phyloP scores from a whole-genome alignment of 495 filamentous ascomycete genomes.

The Penicillium subrubescens region DNA sequence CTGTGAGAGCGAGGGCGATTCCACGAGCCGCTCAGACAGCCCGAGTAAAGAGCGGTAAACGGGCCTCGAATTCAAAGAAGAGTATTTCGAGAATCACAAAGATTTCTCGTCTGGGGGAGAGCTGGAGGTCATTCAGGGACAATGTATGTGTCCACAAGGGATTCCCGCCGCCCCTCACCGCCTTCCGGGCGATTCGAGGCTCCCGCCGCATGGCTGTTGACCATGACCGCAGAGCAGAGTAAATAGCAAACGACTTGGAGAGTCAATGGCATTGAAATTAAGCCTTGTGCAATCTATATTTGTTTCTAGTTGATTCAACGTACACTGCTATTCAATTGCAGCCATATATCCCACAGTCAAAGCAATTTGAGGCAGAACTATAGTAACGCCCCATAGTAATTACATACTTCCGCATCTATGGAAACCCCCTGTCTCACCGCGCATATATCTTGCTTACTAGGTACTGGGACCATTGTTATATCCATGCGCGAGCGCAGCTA shows the following conservation, averaged over 20 bases:
- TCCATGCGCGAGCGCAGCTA: background rate
- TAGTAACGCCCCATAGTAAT: background rate
- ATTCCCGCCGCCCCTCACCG: slow-evolving; percentile 47
- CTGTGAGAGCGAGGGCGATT: slow-evolving; percentile 36
- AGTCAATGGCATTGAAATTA: background rate
- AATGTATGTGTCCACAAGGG: slow-evolving; percentile 54
- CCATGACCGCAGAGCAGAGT: background rate
- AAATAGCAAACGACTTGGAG: background rate
- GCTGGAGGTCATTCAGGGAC: slow-evolving; percentile 34
- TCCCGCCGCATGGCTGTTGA: slow-evolving; percentile 1
- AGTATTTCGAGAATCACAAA: slow-evolving; percentile 20
- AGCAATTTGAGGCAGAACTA: background rate
- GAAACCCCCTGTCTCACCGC: background rate
- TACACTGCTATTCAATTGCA: background rate
- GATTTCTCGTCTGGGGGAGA: slow-evolving; percentile 26
- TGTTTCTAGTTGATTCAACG: background rate
- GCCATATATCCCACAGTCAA: no score
- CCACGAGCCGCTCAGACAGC: slow-evolving; percentile 47
- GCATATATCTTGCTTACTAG: no score
- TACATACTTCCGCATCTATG: background rate
- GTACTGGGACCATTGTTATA: no score
- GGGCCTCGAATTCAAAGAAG: slow-evolving; percentile 17
- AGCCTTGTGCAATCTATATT: background rate
- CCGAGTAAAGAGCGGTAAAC: slow-evolving; percentile 21
- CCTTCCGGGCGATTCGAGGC: slow-evolving; percentile 30